phyloP scores from a whole-genome alignment of 768 basidiomycete species.

The Tylopilus vinaceipallidus region DNA sequence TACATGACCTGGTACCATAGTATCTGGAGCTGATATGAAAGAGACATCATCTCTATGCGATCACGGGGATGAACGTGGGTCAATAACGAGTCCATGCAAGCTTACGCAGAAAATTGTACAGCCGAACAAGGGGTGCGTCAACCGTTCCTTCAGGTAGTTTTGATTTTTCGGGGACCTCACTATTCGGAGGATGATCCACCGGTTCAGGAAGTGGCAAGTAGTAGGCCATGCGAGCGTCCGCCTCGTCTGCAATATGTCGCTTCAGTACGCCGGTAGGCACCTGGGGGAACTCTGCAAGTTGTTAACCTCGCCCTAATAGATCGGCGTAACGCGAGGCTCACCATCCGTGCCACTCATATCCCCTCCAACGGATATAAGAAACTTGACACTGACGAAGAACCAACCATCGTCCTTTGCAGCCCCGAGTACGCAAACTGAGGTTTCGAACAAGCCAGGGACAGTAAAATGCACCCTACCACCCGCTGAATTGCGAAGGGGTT shows the following conservation, averaged over 20 bases:
- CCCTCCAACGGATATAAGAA: slow-evolving; percentile 70
- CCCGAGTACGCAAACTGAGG: slow-evolving; percentile 71
- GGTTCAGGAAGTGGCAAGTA: slow-evolving; percentile 53
- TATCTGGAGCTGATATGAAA: slow-evolving; percentile 91
- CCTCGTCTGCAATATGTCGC: slow-evolving; percentile 70
- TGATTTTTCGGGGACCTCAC: slow-evolving; percentile 41
- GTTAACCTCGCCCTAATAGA: slow-evolving; percentile 1
- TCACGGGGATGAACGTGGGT: not conserved
- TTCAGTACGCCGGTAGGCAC: slow-evolving; percentile 61
- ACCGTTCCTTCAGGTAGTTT: slow-evolving; percentile 59
- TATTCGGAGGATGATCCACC: slow-evolving; percentile 38
- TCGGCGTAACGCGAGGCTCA: slow-evolving; percentile 20
- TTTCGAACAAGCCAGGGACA: slow-evolving; percentile 69
- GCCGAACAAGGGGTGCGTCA: slow-evolving; percentile 80
- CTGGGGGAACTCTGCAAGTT: slow-evolving; percentile 64
- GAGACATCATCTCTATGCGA: slow-evolving; percentile 76
- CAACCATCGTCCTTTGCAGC: slow-evolving; percentile 70
- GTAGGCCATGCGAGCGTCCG: slow-evolving; percentile 61
- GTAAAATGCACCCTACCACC: slow-evolving; percentile 80
- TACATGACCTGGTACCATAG: slow-evolving; percentile 67
- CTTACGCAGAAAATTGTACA: slow-evolving; percentile 90
- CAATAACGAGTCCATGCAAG: not conserved
- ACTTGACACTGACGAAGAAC: slow-evolving; percentile 82
- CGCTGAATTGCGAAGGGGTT: slow-evolving; percentile 39
- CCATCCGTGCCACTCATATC: slow-evolving; percentile 74